phyloP scores from a whole-genome alignment of 176 grass and related monocot genomes.

The Avena sativa region DNA sequence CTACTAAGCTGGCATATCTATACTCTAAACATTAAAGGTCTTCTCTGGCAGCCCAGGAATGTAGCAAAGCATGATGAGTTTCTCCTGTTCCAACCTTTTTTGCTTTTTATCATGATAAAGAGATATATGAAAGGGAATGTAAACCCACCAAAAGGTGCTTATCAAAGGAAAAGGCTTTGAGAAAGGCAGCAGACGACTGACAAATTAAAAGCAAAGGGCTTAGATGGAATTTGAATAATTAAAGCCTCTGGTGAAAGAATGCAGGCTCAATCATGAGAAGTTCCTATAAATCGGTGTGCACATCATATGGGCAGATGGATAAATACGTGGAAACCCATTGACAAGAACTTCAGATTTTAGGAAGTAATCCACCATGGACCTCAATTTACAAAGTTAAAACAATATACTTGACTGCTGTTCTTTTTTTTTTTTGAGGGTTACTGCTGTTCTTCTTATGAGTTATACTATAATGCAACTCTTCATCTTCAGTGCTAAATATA shows the following conservation, averaged over 20 bases:
- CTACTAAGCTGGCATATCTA: not conserved
- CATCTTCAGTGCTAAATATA: not conserved
- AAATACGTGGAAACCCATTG: slow-evolving; percentile 21
- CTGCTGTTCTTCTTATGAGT: slow-evolving; percentile 1
- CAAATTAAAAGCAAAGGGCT: slow-evolving; percentile 49
- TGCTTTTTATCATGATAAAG: slow-evolving; percentile 33
- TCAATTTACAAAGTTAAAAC: slow-evolving; percentile 29
- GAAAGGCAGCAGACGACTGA: slow-evolving; percentile 50
- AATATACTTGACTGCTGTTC: not conserved
- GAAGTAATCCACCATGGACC: slow-evolving; percentile 13
- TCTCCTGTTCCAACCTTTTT: slow-evolving; percentile 17
- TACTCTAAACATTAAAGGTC: slow-evolving; percentile 16
- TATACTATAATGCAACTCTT: slow-evolving; percentile 5
- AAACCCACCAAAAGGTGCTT: slow-evolving; percentile 47
- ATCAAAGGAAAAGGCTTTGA: slow-evolving; percentile 39
- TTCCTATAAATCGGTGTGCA: slow-evolving; percentile 18
- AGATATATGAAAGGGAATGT: slow-evolving; percentile 43
- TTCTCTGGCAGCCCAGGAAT: slow-evolving; percentile 24
- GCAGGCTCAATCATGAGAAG: slow-evolving; percentile 42
- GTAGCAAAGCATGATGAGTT: slow-evolving; percentile 35
- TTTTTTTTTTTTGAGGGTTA: too few species aligned
- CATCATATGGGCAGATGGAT: slow-evolving; percentile 30
- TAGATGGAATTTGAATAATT: slow-evolving; percentile 32
- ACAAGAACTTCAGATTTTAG: slow-evolving; percentile 34
- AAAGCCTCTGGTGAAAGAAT: slow-evolving; percentile 24